Conservation (phyloP, 805 yeast genomes). For the Kazachstania kunashirensis region DNA sequence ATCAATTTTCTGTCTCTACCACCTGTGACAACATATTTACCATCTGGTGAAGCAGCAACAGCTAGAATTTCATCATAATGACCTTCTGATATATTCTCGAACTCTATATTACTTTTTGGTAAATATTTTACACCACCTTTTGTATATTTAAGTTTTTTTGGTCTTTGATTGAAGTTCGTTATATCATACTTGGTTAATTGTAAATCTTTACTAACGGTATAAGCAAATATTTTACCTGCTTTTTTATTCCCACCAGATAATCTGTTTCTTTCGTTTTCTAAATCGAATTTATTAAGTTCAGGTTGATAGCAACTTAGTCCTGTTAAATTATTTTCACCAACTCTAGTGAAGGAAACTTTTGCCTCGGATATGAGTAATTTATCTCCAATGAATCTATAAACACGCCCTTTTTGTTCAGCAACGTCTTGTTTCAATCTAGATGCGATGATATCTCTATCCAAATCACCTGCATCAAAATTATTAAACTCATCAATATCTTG, state of each 20-base stretch:
- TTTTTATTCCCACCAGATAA: constrained; percentile 43
- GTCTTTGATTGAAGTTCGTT: constrained; percentile 43
- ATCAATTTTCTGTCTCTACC: constrained; percentile 73
- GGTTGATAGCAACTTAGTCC: constrained; percentile 31
- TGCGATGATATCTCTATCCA: constrained; percentile 78
- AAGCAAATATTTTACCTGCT: constrained; percentile 47
- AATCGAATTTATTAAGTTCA: constrained; percentile 25
- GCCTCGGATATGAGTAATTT: constrained; percentile 35
- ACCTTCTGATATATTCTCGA: constrained; percentile 51
- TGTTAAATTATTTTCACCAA: constrained; percentile 53
- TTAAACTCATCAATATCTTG: constrained; percentile 29
- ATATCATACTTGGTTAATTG: constrained; percentile 75
- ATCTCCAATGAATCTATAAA: constrained; percentile 59
- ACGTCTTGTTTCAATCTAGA: constrained; percentile 78
- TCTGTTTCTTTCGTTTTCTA: constrained; percentile 23
- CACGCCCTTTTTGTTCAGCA: constrained; percentile 78
- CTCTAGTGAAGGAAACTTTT: constrained; percentile 39
- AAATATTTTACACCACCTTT: constrained; percentile 49
- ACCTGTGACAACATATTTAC: constrained; percentile 83
- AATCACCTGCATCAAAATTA: constrained; percentile 79
- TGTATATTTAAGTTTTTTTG: constrained; percentile 52
- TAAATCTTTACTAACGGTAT: constrained; percentile 74
- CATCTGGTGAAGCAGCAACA: constrained; percentile 80
- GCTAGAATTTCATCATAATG: constrained; percentile 70
- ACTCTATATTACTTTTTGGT: constrained; percentile 28